A percentile compares a stretch with the other conserved stretches of the same genome.
phyloP scores from a whole-genome alignment of 2,329 filamentous ascomycete species.

The Rhexocercosporidium sp. region DNA sequence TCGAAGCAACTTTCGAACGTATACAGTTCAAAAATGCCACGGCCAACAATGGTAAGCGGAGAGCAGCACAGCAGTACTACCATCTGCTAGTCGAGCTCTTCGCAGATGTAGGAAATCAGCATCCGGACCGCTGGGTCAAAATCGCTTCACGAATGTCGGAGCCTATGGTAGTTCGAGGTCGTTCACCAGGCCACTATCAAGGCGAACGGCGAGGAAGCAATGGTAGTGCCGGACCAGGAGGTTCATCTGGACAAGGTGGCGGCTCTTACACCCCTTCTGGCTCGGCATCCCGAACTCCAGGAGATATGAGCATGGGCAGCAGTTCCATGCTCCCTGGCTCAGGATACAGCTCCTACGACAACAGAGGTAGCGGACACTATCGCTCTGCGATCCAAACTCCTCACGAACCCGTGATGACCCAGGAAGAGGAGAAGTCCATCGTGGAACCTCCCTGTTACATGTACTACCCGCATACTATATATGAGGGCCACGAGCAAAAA shows the following conservation, averaged over 20 bases:
- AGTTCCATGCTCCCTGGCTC: slow-evolving; percentile 37
- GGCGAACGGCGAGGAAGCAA: slow-evolving; percentile 56
- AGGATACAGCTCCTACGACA: slow-evolving; percentile 36
- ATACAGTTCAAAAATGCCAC: slow-evolving; percentile 80
- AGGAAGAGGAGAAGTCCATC: slow-evolving; percentile 41
- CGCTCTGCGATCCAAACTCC: slow-evolving; percentile 35
- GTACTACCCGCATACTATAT: slow-evolving; percentile 41
- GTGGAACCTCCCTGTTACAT: slow-evolving; percentile 38
- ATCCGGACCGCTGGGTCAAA: slow-evolving; percentile 56
- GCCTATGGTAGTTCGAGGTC: slow-evolving; percentile 69
- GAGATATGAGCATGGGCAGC: slow-evolving; percentile 39
- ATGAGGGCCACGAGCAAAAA: slow-evolving; percentile 38
- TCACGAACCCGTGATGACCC: slow-evolving; percentile 40
- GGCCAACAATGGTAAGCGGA: slow-evolving; percentile 75
- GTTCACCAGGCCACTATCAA: slow-evolving; percentile 67
- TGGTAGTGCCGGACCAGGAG: slow-evolving; percentile 54
- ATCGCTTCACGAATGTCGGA: slow-evolving; percentile 63
- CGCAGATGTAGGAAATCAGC: slow-evolving; percentile 54
- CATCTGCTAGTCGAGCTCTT: slow-evolving; percentile 72
- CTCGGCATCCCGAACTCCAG: slow-evolving; percentile 32
- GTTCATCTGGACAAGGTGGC: slow-evolving; percentile 35
- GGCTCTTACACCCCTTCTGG: slow-evolving; percentile 39
- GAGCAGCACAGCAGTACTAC: slow-evolving; percentile 76
- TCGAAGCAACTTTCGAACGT: slow-evolving; percentile 62
- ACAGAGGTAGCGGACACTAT: slow-evolving; percentile 38